phyloP scores from a whole-genome alignment of 148 eudicot species.

The Linanthus parryae region DNA sequence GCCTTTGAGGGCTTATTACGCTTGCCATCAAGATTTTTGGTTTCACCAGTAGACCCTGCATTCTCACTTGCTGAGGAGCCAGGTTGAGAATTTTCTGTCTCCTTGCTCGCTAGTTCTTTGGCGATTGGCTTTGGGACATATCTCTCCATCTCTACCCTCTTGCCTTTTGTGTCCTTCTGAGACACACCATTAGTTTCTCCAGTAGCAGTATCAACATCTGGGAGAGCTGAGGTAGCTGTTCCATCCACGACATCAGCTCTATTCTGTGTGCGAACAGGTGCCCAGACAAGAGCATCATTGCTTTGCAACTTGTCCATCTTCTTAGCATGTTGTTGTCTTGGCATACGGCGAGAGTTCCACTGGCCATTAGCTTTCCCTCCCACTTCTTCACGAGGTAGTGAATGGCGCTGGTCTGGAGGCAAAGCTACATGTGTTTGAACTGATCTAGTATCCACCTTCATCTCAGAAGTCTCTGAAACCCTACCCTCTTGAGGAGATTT shows the following conservation, averaged over 20 bases:
- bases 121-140: conserved; percentile 89
- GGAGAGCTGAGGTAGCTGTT: conserved; percentile 22
- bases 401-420: conserved; percentile 36
- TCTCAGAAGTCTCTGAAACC: conserved; percentile 25
- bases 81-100: conserved; percentile 29
- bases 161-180: conserved; percentile 55
- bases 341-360: conserved; percentile 55
- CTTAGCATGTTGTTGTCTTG: conserved; percentile 56
- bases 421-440: no score
- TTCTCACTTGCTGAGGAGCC: conserved; percentile 16
- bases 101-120: conserved; percentile 82
- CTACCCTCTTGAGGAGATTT: conserved; percentile 24
- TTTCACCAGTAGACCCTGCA: conserved; percentile 25
- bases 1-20: conserved; percentile 39
- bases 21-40: conserved; percentile 28
- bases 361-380: conserved; percentile 35
- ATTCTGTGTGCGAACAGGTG: conserved; percentile 68
- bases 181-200: conserved; percentile 27
- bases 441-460: conserved; percentile 23
- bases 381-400: conserved; percentile 39
- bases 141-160: conserved; percentile 97
- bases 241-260: conserved; percentile 41
- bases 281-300: conserved; percentile 71
- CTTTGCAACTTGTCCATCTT: conserved; percentile 44
- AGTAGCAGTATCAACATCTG: conserved; percentile 22